Conservation (phyloP, 1,284 basidiomycete species). For the Ganoderma meredithae region DNA sequence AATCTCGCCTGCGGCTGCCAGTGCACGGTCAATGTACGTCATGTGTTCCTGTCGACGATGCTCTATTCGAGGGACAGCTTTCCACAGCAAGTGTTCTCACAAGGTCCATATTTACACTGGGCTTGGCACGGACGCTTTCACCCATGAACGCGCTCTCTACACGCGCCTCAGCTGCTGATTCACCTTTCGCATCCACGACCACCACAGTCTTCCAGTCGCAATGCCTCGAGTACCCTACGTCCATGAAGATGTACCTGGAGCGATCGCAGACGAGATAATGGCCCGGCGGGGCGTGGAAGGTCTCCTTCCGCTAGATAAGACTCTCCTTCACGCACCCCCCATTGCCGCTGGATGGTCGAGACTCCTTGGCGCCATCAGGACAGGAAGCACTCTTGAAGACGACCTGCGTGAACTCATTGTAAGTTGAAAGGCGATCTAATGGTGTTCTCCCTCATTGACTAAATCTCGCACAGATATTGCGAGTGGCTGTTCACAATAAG, state of each 20-base stretch:
- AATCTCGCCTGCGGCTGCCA: not conserved
- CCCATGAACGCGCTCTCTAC: not conserved
- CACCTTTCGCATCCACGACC: not conserved
- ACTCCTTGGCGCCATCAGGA: conserved; percentile 29
- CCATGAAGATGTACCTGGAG: not conserved
- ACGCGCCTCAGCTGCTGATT: not conserved
- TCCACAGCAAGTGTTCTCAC: not conserved
- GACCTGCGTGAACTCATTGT: conserved; percentile 38
- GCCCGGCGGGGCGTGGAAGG: not conserved
- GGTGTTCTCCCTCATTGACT: not conserved
- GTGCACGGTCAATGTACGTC: not conserved
- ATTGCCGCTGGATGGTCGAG: conserved; percentile 33
- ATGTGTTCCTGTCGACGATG: not conserved
- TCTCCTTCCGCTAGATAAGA: not conserved
- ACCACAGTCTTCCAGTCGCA: not conserved
- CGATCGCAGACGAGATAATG: conserved; percentile 1
- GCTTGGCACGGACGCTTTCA: not conserved
- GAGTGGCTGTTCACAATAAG: conserved; percentile 2
- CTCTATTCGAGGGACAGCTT: not conserved
- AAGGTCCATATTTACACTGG: not conserved
- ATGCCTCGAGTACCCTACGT: not conserved
- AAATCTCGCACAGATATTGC: not conserved
- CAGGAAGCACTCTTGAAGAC: conserved; percentile 31
- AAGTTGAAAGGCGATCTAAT: not conserved
- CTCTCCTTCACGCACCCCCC: conserved; percentile 7